These are phyloP conservation scores for Macrocystidia cucumis DNA, from an alignment of 1,284 basidiomycete genomes.

Conservation along the genomic window DNA sequence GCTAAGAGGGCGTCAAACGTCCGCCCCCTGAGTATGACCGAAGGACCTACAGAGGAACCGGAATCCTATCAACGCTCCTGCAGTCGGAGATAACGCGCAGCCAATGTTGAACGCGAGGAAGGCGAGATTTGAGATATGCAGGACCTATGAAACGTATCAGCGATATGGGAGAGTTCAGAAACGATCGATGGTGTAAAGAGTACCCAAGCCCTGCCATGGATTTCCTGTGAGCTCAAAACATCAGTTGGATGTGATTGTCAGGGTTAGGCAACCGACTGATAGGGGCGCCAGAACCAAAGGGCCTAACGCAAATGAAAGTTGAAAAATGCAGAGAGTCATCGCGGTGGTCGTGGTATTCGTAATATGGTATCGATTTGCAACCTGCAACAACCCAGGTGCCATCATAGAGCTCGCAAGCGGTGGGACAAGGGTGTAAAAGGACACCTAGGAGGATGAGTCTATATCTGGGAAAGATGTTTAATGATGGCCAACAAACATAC, in stretches of 20 bases:
- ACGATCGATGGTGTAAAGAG: too few species aligned
- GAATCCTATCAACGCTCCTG: conserved; percentile 39
- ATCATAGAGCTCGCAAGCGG: conserved; percentile 55
- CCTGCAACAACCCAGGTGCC: conserved; percentile 50
- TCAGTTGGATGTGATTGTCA: too few species aligned
- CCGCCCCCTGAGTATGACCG: too few species aligned
- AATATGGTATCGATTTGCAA: conserved; percentile 42
- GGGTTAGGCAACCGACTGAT: conserved; percentile 18
- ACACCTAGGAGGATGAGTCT: conserved; percentile 4
- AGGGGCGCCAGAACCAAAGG: conserved; percentile 52
- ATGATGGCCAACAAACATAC: conserved; percentile 28
- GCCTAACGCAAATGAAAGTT: conserved; percentile 54
- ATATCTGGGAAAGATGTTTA: neutral
- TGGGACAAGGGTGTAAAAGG: conserved; percentile 10
- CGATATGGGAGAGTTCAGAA: too few species aligned
- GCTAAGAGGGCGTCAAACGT: conserved; percentile 20
- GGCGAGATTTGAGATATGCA: conserved; percentile 46
- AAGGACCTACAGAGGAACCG: conserved; percentile 37
- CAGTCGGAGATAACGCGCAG: conserved; percentile 43
- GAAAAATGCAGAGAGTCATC: conserved; percentile 51
- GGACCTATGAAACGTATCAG: conserved; percentile 24
- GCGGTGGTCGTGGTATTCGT: conserved; percentile 39
- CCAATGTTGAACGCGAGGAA: conserved; percentile 51
- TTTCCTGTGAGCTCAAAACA: too few species aligned
- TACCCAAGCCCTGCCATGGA: too few species aligned